Conservation (phyloP, 2,329 filamentous ascomycete genomes). For the Lachnum nothofagi region DNA sequence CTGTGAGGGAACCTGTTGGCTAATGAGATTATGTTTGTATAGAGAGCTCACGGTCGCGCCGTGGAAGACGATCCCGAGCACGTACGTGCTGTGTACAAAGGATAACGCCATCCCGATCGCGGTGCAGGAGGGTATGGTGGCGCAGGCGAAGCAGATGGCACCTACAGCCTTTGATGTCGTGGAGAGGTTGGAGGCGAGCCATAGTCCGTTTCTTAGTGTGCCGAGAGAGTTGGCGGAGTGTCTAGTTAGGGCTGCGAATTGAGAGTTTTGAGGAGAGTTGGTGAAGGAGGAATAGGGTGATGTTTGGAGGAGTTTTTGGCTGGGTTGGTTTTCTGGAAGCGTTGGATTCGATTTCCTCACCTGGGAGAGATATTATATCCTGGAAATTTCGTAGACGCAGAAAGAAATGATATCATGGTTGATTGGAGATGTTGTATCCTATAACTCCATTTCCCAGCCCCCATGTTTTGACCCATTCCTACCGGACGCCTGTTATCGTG, state of each 20-base stretch:
- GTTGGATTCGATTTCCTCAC: too few relatives aligned
- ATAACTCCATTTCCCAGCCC: not conserved
- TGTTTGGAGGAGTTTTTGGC: not conserved
- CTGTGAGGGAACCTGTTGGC: too few relatives aligned
- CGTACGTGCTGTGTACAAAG: constrained; percentile 38
- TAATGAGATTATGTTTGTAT: too few relatives aligned
- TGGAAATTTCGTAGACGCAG: too few relatives aligned
- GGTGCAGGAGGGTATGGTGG: constrained; percentile 36
- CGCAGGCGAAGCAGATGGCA: constrained; percentile 9
- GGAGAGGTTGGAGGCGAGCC: constrained; percentile 17
- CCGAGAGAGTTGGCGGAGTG: constrained; percentile 18
- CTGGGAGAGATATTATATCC: too few relatives aligned
- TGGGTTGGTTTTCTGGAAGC: too few relatives aligned
- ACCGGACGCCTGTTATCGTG: too few relatives aligned
- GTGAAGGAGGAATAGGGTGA: not conserved
- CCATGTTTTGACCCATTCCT: too few relatives aligned
- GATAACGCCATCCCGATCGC: constrained; percentile 36
- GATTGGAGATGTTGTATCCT: too few relatives aligned
- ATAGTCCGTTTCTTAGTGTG: constrained; percentile 25
- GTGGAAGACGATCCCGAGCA: constrained; percentile 37
- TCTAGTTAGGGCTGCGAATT: constrained; percentile 14
- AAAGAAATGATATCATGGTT: too few relatives aligned
- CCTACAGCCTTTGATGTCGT: constrained; percentile 20
- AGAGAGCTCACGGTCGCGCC: constrained; percentile 32
- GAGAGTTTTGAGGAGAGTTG: not conserved